Evolutionary conservation across 2,329 filamentous ascomycete species (phyloP).

Genomic region (Fusarium beomiforme): DNA sequence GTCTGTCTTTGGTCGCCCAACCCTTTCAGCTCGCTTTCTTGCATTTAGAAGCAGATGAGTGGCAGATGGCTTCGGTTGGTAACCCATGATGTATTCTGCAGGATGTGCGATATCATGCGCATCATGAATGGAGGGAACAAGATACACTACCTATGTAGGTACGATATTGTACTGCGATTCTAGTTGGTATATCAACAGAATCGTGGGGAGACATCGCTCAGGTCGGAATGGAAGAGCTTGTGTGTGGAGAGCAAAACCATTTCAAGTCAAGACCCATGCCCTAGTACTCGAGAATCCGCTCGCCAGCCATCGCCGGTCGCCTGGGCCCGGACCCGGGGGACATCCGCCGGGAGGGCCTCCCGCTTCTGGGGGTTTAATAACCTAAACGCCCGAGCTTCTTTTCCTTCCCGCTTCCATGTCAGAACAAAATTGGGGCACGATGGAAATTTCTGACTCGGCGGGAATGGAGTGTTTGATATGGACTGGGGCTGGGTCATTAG

Average conservation of each 20-base stretch:
- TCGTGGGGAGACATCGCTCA: constrained; percentile 7
- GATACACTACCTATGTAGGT: constrained; percentile 2
- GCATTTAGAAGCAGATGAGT: constrained; percentile 34
- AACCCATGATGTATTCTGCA: constrained; percentile 27
- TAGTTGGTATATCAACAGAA: neutral
- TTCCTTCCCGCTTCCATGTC: constrained; percentile 26
- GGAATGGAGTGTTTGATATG: constrained; percentile 31
- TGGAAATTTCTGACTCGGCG: constrained; percentile 33
- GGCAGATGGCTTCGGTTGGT: constrained; percentile 24
- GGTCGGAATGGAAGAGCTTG: constrained; percentile 10
- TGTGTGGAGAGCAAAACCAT: constrained; percentile 28
- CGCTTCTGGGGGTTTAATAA: constrained; percentile 31
- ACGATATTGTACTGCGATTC: constrained; percentile 3
- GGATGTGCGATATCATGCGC: constrained; percentile 20
- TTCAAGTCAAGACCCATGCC: constrained; percentile 27
- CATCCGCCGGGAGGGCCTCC: constrained; percentile 36
- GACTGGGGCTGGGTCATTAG: constrained; percentile 17
- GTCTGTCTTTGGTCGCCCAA: constrained; percentile 13
- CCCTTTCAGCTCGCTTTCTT: constrained; percentile 35
- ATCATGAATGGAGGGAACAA: constrained; percentile 10
- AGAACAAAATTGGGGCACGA: constrained; percentile 33
- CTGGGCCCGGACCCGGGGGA: constrained; percentile 32
- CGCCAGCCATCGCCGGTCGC: constrained; percentile 23
- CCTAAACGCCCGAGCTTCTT: constrained; percentile 35
- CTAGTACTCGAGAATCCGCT: constrained; percentile 25